These are phyloP conservation scores for Filobasidium floriforme DNA, from an alignment of 768 basidiomycete genomes.

Conservation along the genomic window DNA sequence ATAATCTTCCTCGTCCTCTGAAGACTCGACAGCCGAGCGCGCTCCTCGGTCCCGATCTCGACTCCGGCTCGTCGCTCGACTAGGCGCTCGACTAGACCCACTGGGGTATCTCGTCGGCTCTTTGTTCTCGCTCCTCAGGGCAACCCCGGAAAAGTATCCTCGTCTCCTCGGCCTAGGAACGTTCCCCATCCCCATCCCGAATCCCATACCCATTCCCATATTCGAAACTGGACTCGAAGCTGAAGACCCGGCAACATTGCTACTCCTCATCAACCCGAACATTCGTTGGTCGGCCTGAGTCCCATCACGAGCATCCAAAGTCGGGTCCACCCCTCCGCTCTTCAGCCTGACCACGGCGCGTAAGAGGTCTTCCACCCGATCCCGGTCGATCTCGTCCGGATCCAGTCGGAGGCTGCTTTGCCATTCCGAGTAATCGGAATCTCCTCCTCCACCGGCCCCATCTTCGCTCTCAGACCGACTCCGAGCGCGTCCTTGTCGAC, in stretches of 20 bases:
- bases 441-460: no score
- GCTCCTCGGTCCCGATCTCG: not conserved
- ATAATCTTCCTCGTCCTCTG: not conserved
- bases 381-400: not conserved
- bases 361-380: slow-evolving; percentile 8
- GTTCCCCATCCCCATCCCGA: not conserved
- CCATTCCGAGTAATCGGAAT: not conserved
- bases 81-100: not conserved
- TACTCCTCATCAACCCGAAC: not conserved
- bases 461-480: not conserved
- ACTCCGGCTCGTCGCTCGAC: not conserved
- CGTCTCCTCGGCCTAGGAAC: slow-evolving; percentile 2
- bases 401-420: not conserved
- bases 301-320: not conserved
- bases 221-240: no score
- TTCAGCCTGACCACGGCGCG: slow-evolving; percentile 1
- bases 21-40: not conserved
- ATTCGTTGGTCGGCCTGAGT: not conserved
- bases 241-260: no score
- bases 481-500: not conserved
- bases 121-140: not conserved
- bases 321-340: not conserved
- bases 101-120: not conserved
- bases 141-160: slow-evolving; percentile 1
- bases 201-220: not conserved